Percentiles rank a stretch among this genome's conserved stretches.
Evolutionary conservation across 345 rosid species (phyloP).

Genomic region (Melaleuca quinquenervia): DNA sequence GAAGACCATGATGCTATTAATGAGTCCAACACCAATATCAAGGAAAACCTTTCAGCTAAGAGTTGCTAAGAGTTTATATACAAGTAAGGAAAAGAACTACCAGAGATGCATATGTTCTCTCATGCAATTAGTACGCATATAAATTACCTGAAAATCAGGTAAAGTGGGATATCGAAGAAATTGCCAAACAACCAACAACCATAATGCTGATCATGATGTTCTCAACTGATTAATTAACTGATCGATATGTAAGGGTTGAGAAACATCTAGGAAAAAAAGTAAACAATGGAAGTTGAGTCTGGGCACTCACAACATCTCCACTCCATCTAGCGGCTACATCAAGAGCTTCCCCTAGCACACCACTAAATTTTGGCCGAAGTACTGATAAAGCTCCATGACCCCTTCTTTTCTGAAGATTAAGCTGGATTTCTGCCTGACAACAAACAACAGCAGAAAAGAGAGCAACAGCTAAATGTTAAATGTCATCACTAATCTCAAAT

Average conservation of each 20-base stretch:
- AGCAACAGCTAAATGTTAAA: neutral
- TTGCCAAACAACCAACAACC: neutral
- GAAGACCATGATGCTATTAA: neutral
- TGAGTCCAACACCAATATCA: neutral
- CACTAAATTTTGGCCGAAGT: conserved; percentile 86
- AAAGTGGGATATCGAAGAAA: neutral
- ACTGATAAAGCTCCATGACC: conserved; percentile 92
- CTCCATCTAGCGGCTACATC: conserved; percentile 97
- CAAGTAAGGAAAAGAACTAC: neutral
- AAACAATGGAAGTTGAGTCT: neutral
- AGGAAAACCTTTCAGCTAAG: neutral
- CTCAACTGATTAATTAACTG: neutral
- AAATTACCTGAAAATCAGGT: neutral
- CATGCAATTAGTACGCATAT: neutral
- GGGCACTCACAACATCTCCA: conserved; percentile 91
- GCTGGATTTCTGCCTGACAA: conserved; percentile 92
- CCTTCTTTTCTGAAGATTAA: conserved; percentile 88
- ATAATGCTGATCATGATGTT: neutral
- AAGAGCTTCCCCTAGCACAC: conserved; percentile 92
- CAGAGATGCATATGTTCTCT: neutral
- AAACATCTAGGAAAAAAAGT: neutral
- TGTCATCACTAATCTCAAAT: neutral
- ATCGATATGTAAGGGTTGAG: neutral
- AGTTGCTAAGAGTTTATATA: neutral
- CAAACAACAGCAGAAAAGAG: conserved; percentile 10